These are phyloP conservation scores for Podospora anserina DNA, from an alignment of 495 filamentous ascomycete species.

Conservation along the genomic window DNA sequence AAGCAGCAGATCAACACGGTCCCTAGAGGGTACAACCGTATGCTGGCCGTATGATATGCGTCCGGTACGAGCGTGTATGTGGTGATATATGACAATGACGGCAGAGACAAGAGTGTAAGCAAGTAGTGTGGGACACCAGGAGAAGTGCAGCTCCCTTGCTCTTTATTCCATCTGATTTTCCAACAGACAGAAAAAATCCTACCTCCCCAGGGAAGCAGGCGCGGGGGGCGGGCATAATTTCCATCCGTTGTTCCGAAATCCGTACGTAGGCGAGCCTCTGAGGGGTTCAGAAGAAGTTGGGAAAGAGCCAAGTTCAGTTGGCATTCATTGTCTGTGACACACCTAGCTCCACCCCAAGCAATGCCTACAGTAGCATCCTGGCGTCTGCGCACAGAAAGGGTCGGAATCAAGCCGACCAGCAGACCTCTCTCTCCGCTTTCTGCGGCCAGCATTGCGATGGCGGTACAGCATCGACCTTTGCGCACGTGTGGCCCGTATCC, in stretches of 20 bases:
- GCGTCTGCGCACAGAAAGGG: neutral
- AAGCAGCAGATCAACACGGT: neutral
- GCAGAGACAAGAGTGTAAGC: neutral
- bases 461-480: neutral
- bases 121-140: neutral
- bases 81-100: neutral
- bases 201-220: neutral
- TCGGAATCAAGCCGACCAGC: slow-evolving; percentile 11
- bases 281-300: neutral
- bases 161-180: neutral
- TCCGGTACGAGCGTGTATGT: neutral
- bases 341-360: neutral
- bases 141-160: neutral
- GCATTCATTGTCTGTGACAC: slow-evolving; percentile 4
- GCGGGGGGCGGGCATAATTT: slow-evolving; percentile 2
- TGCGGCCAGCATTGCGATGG: neutral
- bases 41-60: neutral
- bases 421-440: neutral
- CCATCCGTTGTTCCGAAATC: neutral
- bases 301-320: neutral
- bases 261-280: neutral
- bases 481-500: neutral
- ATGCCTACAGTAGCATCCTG: neutral
- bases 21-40: slow-evolving; percentile 7
- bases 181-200: neutral